Percentiles rank a stretch among this genome's conserved stretches.
Evolutionary conservation across 2,329 filamentous ascomycete genomes (phyloP).

Genomic region (Ophiostoma pallidulum): DNA sequence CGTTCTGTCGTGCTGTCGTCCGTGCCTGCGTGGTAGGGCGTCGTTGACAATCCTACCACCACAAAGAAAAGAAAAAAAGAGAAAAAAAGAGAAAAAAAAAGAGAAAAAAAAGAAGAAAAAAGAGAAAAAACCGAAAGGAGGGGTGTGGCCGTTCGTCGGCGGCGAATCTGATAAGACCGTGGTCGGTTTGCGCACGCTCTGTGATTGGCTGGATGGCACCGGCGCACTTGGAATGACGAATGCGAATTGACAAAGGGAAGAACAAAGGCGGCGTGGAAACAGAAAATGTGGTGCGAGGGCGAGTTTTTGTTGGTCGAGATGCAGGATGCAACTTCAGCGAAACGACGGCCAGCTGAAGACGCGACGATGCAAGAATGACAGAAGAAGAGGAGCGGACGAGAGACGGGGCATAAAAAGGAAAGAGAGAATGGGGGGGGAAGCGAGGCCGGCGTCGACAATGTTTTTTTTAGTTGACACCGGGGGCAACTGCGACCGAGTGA

Average conservation of each 20-base stretch:
- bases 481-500: neutral
- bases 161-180: constrained; percentile 17
- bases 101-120: neutral
- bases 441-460: too few species aligned
- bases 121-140: neutral
- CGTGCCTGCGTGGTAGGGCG: too few species aligned
- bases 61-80: neutral
- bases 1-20: too few species aligned
- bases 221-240: constrained; percentile 12
- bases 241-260: neutral
- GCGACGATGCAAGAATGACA: neutral
- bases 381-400: neutral
- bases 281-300: too few species aligned
- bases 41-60: too few species aligned
- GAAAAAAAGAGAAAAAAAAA: neutral
- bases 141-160: neutral
- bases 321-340: too few species aligned
- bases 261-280: neutral
- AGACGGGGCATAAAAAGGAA: neutral
- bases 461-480: too few species aligned
- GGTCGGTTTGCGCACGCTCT: constrained; percentile 9
- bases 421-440: neutral
- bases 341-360: neutral
- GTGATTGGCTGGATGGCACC: constrained; percentile 11
- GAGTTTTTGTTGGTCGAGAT: too few species aligned